Percentiles rank a stretch among this genome's conserved stretches.
Evolutionary conservation across 148 eudicot species (phyloP).

Genomic region (Amaranthus cruentus): DNA sequence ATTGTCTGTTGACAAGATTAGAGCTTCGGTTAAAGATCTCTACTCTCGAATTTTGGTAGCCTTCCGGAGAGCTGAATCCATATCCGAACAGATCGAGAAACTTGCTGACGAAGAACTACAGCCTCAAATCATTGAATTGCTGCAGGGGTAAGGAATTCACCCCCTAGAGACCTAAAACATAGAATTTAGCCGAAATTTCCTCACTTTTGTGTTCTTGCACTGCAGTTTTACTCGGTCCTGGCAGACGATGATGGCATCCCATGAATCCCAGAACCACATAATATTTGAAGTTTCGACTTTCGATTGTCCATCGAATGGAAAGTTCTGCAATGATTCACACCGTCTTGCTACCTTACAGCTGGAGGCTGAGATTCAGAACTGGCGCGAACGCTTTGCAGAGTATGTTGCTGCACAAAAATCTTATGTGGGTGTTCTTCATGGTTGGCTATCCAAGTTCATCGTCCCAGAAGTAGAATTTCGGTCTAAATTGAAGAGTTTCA

Average conservation of each 20-base stretch:
- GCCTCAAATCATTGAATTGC: slow-evolving; percentile 77
- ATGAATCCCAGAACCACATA: slow-evolving; percentile 86
- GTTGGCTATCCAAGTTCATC: slow-evolving; percentile 84
- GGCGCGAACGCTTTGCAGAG: slow-evolving; percentile 70
- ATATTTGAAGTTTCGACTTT: slow-evolving; percentile 72
- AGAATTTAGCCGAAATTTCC: neutral
- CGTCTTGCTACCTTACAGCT: slow-evolving; percentile 85
- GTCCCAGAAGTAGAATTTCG: slow-evolving; percentile 70
- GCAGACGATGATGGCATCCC: slow-evolving; percentile 83
- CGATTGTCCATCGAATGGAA: slow-evolving; percentile 73
- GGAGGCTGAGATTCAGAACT: slow-evolving; percentile 77
- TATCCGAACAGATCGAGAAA: slow-evolving; percentile 74
- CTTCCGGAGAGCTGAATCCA: slow-evolving; percentile 85
- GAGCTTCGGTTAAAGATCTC: slow-evolving; percentile 80
- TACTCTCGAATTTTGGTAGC: slow-evolving; percentile 88
- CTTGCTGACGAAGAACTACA: slow-evolving; percentile 79
- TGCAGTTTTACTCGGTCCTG: slow-evolving; percentile 72
- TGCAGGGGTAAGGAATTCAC: slow-evolving; percentile 71
- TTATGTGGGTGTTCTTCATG: slow-evolving; percentile 66
- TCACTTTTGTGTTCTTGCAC: slow-evolving; percentile 4
- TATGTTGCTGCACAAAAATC: slow-evolving; percentile 62
- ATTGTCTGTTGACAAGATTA: slow-evolving; percentile 64
- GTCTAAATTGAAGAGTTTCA: slow-evolving; percentile 40
- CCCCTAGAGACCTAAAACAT: neutral
- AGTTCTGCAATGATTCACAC: slow-evolving; percentile 74